Evolutionary conservation across 176 grass and related monocot species (phyloP).

Genomic region (Sorghum bicolor): Sorghum_bicolor_NCBIv3 NC_012872.2:73697501-73698000

Average conservation of each 20-base stretch:
- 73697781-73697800: constrained; percentile 39
- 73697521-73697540: not conserved
- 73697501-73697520: constrained; percentile 45
- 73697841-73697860: constrained; percentile 38
- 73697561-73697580: constrained; percentile 2
- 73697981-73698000: not conserved
- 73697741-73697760: not conserved
- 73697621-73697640: constrained; percentile 46
- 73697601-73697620: constrained; percentile 30
- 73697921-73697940: not conserved
- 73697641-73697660: constrained; percentile 51
- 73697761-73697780: not conserved
- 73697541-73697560: not conserved
- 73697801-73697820: constrained; percentile 59
- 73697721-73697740: not conserved
- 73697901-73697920: not conserved
- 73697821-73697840: constrained; percentile 50
- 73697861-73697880: constrained; percentile 56
- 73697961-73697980: not conserved
- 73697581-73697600: constrained; percentile 51
- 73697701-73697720: constrained; percentile 70
- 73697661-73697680: constrained; percentile 59
- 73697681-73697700: constrained; percentile 52
- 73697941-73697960: not conserved
- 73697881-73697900: constrained; percentile 22